Conservation (phyloP, 202 grass and related monocot genomes). For the Elaeis oleifera region DNA sequence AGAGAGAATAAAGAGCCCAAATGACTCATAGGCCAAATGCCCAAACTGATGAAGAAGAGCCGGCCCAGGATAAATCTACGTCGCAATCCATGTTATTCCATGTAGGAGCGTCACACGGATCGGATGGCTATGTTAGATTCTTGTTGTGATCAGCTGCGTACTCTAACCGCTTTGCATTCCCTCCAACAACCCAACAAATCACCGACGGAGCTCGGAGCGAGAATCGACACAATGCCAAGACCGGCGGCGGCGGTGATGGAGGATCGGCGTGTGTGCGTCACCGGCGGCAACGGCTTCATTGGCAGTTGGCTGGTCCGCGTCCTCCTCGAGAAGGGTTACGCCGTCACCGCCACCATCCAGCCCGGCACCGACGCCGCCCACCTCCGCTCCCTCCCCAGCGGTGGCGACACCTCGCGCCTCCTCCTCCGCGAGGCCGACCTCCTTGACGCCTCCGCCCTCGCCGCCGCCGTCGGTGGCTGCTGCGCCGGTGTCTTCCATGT, state of each 20-base stretch:
- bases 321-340: slow-evolving; percentile 3
- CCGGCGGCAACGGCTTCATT: slow-evolving; percentile 1
- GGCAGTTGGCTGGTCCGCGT: neutral
- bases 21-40: too few relatives aligned
- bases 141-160: too few relatives aligned
- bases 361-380: neutral
- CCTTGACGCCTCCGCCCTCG: neutral
- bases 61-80: too few relatives aligned
- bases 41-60: too few relatives aligned
- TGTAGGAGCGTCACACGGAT: too few relatives aligned
- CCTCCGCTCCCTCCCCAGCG: neutral
- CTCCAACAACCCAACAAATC: too few relatives aligned
- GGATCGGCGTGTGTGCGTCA: neutral
- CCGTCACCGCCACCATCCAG: slow-evolving; percentile 2
- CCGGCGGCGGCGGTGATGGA: neutral
- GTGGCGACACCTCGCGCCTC: neutral
- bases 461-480: neutral
- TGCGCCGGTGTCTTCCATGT: slow-evolving; percentile 11
- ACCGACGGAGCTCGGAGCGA: too few relatives aligned
- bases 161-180: too few relatives aligned
- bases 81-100: too few relatives aligned
- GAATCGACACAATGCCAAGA: neutral
- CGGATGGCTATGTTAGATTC: too few relatives aligned
- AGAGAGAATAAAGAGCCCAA: too few relatives aligned
- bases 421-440: slow-evolving; percentile 4